Evolutionary conservation across 2,329 filamentous ascomycete genomes (phyloP), one percentile per base, ranked within the genome.

Genomic region (Alternaria burnsii): DNA sequence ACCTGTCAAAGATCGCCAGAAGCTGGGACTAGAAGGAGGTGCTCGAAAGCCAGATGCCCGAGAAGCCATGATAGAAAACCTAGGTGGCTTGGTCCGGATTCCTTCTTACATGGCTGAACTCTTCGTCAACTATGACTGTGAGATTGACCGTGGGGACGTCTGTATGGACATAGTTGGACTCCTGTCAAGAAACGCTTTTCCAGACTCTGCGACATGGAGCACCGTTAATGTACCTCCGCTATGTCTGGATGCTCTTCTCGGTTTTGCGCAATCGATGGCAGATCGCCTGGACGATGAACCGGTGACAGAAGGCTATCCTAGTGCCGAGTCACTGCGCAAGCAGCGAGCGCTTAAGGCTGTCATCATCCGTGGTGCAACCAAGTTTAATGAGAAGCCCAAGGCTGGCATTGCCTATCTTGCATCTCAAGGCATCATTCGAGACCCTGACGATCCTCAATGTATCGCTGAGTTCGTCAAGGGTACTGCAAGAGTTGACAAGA

Each of bases 121-220:
- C 8, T 99, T 97, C 76, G 89, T 98, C 79, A 99, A 99, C 78
- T 99, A 98, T 75, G 95, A 99, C 78, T 99, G 94, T 73, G 94
- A 98, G 73, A 89, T 93, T 53, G 92, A 99, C 74, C 88, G 94
- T 51, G 90, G 89, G 52, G 95, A 99, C 80, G 82, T 99, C 5
- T 99, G 95, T 73, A 92, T 97, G 81, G 96, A 99, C 74, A 91
- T 98, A 86, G 88, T 99, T 61, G 94, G 95, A 0, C 85, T 99
- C 34, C 83, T 99, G 16, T 94, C 95, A 20, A 88, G 95, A 59
- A 99, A 97, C 76, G 95, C 95, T 2, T 91, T 99, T 66, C 96
- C 95, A 0, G 95, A 99, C 77, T 97, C 95, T 9, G 95, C 94
- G 6, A 97, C 94, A 6, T 99, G 95, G 95, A 99, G 96, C 77